Evolutionary conservation across 441 rosid genomes (phyloP).

Genomic region (Jatropha podagrica): DNA sequence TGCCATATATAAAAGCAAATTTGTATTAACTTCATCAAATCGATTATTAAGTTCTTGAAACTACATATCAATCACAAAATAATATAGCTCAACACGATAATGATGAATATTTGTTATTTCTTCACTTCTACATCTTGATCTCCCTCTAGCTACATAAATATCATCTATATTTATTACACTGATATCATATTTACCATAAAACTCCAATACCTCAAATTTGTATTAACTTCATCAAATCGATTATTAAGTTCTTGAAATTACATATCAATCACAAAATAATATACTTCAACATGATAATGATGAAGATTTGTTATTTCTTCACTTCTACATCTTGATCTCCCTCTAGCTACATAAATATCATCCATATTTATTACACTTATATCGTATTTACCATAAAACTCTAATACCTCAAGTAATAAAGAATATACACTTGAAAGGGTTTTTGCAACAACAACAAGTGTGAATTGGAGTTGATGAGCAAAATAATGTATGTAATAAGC

Average conservation of each 20-base stretch:
- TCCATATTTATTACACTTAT: not conserved
- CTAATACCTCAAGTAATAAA: not conserved
- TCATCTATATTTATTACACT: not conserved
- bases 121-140: not conserved
- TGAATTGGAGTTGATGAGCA: too few species aligned
- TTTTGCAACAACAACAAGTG: not conserved
- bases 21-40: not conserved
- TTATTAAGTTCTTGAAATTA: too few species aligned
- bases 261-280: too few species aligned
- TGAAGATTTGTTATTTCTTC: not conserved
- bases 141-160: not conserved
- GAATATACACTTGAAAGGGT: too few species aligned
- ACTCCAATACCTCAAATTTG: not conserved
- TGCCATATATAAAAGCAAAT: not conserved
- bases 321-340: not conserved
- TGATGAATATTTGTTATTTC: not conserved
- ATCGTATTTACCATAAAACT: not conserved
- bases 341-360: not conserved
- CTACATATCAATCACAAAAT: not conserved
- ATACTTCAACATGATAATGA: too few species aligned
- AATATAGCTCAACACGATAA: not conserved
- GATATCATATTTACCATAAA: not conserved
- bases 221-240: too few species aligned
- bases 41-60: not conserved
- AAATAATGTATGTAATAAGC: not conserved